Evolutionary conservation across 164 flowering plant species (phyloP), one percentile per base, ranked within the genome.

Genomic region (Tetrastigma voinierianum): DNA sequence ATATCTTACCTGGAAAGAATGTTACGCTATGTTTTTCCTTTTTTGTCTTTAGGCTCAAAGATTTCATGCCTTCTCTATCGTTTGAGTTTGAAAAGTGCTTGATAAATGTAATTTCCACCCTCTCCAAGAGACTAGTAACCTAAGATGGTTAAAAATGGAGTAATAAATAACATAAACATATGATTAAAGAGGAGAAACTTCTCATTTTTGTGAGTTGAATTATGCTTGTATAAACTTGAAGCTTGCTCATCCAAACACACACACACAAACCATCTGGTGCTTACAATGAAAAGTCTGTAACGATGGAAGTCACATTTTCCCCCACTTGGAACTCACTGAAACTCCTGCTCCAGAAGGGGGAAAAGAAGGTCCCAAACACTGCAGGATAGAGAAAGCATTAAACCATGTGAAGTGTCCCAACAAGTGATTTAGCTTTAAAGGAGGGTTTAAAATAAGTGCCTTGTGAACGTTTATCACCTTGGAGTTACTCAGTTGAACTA

Each of bases 31-130:
- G 88, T 62, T 67, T 84, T 67, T 86, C 88, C n/a, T 58, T 82
- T 70, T 71, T 79, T 19, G 43, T 56, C 71, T 77, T 84, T 63
- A 86, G 87, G 66, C 87, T 84, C 77, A 84, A 61, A 8, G 67
- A 62, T 55, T 81, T 84, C 84, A 83, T 86, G 53, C 84, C 90
- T 74, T n/a, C n/a, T n/a, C 69, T 70, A 59, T 82, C 78, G 65
- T 86, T 80, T 48, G 79, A 76, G 54, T 80, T 77, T 56, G 83
- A 62, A 61, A 86, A 86, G 74, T 86, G 77, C 74, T 81, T 81
- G 66, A 83, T 51, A 56, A 84, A 86, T 32, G 74, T 67, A 53
- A 23, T 64, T n/a, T 86, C 90, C 51, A 80, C 90, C 56, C 78
- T 73, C 52, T 84, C 81, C 78, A 84, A 17, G 44, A 86, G 85